phyloP scores from a whole-genome alignment of 345 rosid genomes.

The Hibiscus syriacus region DNA sequence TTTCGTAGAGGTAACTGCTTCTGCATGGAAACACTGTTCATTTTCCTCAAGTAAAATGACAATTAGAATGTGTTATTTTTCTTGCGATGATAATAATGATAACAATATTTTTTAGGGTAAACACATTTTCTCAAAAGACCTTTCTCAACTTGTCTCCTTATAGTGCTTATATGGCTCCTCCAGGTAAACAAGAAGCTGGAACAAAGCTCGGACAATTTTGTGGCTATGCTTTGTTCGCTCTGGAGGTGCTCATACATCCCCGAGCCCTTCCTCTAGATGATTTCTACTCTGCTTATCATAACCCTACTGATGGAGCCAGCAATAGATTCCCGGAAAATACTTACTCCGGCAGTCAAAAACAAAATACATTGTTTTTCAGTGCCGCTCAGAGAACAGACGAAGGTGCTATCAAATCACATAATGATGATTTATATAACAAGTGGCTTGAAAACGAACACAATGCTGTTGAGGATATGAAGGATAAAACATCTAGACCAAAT shows the following conservation, averaged over 20 bases:
- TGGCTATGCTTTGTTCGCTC: constrained; percentile 56
- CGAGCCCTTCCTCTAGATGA: constrained; percentile 1
- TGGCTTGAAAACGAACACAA: constrained; percentile 30
- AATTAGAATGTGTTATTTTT: not conserved
- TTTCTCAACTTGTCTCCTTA: not conserved
- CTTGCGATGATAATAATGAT: not conserved
- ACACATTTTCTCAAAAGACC: not conserved
- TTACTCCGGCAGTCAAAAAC: constrained; percentile 23
- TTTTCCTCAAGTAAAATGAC: not conserved
- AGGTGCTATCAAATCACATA: constrained; percentile 21
- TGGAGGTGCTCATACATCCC: constrained; percentile 69
- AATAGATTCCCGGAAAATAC: constrained; percentile 10
- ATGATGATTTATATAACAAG: constrained; percentile 31
- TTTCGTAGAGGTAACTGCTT: constrained; percentile 55
- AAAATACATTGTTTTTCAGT: constrained; percentile 16
- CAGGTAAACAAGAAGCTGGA: constrained; percentile 29
- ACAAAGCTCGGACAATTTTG: constrained; percentile 55
- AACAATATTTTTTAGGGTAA: not conserved
- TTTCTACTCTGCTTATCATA: constrained; percentile 8
- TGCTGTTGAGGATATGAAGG: constrained; percentile 12
- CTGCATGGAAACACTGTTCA: not conserved
- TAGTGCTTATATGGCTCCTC: not conserved
- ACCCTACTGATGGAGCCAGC: constrained; percentile 19
- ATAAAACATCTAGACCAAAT: not conserved
- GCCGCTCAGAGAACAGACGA: constrained; percentile 13